Base-by-base conservation (phyloP, 768 basidiomycete species). In the Leccinum incarnatum region DNA sequence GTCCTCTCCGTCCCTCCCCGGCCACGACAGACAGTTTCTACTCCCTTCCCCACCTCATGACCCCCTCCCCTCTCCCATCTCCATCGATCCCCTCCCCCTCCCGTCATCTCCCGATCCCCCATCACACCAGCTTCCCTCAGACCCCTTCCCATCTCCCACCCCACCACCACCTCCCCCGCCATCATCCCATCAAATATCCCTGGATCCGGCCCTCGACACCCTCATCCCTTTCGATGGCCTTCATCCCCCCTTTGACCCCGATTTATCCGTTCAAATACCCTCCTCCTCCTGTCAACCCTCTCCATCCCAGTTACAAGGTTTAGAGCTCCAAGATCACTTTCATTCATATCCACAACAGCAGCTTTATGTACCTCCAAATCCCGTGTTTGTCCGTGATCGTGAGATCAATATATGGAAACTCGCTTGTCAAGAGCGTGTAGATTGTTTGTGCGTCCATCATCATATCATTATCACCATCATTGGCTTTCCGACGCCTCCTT, bases 341-440 rank as follows among this genome's bases (percentile, higher is more conserved):
- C 64, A 63, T 27, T 60, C 69, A 12, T 71, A 67, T 60, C 51
- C 64, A 45, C 68, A 57, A 50, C 64, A 61, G 11, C 69, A 65
- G 10, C 62, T 70, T 45, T 71, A 71, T 62, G 65, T 69, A 56
- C 66, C 67, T 19, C 69, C 66, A 15, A 58, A 59, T 51, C 72
- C 72, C 17, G 63, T 63, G 29, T 63, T 69, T 51, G 67, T 65
- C 55, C 72, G 71, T 27, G 72, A 74, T 65, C 64, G 72, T 21
- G 72, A 72, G 48, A 67, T 74, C 63, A 72, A 72, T 55, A 72
- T 72, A 53, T 72, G 72, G 72, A 72, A 72, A 59, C 62, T 72
- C 15, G 72, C 72, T 14, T 72, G 72, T 52, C 72, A 74, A 60
- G 72, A 72, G 60, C 69, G 72, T 47, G 72, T 72, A 59, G 72